A percentile compares a stretch with the other conserved stretches of the same genome.
phyloP scores from a whole-genome alignment of 2,329 filamentous ascomycete genomes.

The Teratosphaeria nubilosa region DNA sequence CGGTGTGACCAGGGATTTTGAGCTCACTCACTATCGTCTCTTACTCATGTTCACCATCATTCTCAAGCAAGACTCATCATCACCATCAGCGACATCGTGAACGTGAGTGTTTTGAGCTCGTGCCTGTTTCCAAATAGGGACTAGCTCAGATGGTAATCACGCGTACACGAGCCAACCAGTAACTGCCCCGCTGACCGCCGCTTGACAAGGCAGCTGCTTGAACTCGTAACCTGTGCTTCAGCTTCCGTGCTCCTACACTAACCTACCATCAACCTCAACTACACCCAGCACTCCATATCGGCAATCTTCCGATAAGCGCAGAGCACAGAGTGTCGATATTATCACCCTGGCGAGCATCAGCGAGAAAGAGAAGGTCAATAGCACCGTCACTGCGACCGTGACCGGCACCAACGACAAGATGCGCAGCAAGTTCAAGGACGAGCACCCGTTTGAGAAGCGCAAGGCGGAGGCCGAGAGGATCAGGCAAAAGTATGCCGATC shows the following conservation, averaged over 20 bases:
- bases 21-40: not conserved
- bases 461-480: constrained; percentile 99
- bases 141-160: not conserved
- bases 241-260: not conserved
- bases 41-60: not conserved
- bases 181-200: not conserved
- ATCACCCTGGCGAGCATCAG: not conserved
- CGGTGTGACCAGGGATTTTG: not conserved
- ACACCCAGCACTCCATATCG: not conserved
- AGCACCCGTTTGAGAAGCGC: constrained; percentile 87
- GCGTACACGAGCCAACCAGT: not conserved
- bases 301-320: not conserved
- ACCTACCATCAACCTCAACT: not conserved
- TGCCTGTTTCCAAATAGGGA: not conserved
- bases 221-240: not conserved
- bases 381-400: not conserved
- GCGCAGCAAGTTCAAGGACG: constrained; percentile 99
- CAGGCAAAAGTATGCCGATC: constrained; percentile 96
- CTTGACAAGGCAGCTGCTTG: not conserved
- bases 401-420: constrained; percentile 45
- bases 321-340: not conserved
- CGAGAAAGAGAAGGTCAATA: not conserved
- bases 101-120: not conserved
- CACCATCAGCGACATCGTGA: not conserved
- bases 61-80: not conserved